Evolutionary conservation across 176 grass and related monocot genomes (phyloP).

Genomic region (Zizania latifolia): DNA sequence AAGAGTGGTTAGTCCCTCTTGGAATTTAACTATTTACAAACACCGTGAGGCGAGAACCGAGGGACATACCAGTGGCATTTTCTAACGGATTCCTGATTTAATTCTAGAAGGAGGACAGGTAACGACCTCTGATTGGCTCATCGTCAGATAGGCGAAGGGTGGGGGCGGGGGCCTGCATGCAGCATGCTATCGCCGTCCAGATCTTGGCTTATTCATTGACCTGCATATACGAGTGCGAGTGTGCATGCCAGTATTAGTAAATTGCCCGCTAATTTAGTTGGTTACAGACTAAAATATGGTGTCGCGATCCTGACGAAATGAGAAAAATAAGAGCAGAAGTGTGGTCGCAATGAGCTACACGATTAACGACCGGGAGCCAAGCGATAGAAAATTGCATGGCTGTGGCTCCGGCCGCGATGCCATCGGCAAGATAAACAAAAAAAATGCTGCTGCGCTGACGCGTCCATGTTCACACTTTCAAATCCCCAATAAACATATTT

Average conservation of each 20-base stretch:
- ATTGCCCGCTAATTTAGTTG: conserved; percentile 16
- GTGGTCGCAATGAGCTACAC: conserved; percentile 43
- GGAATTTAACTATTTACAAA: conserved; percentile 17
- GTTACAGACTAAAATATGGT: conserved; percentile 28
- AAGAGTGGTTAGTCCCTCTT: not conserved
- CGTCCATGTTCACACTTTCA: conserved; percentile 14
- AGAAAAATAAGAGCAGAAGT: conserved; percentile 35
- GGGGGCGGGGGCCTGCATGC: no score
- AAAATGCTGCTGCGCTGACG: not conserved
- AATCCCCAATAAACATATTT: no score
- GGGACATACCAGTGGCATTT: conserved; percentile 12
- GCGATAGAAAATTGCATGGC: conserved; percentile 3
- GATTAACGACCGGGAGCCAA: conserved; percentile 25
- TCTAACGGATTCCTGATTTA: not conserved
- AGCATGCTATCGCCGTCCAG: conserved; percentile 17
- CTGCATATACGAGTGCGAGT: no score
- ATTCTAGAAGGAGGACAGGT: conserved; percentile 37
- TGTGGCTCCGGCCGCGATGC: not conserved
- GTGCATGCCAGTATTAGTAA: not conserved
- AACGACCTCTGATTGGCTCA: conserved; percentile 21
- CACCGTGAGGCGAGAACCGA: not conserved
- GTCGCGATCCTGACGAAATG: conserved; percentile 9
- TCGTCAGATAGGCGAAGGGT: no score
- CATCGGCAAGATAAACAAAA: not conserved
- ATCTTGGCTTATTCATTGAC: conserved; percentile 60